Evolutionary conservation across 2,329 filamentous ascomycete species (phyloP).

Genomic region (Colletotrichum abscissum): DNA sequence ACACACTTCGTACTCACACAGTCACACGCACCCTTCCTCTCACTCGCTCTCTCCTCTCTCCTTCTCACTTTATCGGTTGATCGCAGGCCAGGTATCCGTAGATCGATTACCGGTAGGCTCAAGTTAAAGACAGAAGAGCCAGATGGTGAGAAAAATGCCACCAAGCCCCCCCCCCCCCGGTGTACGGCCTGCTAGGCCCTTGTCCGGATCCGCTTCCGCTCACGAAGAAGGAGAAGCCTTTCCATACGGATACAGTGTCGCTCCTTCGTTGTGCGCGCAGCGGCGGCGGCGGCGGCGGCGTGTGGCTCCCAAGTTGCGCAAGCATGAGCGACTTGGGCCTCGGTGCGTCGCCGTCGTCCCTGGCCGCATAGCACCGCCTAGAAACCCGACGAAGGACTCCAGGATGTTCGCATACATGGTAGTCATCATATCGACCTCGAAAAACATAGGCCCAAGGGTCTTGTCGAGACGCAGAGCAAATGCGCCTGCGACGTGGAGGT

Average conservation of each 20-base stretch:
- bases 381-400: not conserved
- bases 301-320: constrained; percentile 22
- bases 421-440: not conserved
- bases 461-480: constrained; percentile 18
- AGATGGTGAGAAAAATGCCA: not conserved
- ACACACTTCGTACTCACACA: too few species aligned
- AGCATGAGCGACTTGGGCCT: constrained; percentile 27
- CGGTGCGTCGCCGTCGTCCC: not conserved
- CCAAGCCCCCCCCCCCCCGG: not conserved
- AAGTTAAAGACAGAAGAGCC: not conserved
- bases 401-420: not conserved
- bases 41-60: not conserved
- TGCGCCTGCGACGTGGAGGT: constrained; percentile 31
- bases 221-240: not conserved
- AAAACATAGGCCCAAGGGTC: not conserved
- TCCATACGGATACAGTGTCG: not conserved
- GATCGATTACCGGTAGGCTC: too few species aligned
- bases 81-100: too few species aligned
- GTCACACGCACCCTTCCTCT: not conserved
- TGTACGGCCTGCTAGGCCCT: not conserved
- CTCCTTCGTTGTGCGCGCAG: not conserved
- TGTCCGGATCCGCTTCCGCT: not conserved
- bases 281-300: constrained; percentile 2
- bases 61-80: not conserved
- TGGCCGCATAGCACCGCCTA: not conserved